phyloP scores from a whole-genome alignment of 495 filamentous ascomycete genomes.

The Monascus purpureus region DNA sequence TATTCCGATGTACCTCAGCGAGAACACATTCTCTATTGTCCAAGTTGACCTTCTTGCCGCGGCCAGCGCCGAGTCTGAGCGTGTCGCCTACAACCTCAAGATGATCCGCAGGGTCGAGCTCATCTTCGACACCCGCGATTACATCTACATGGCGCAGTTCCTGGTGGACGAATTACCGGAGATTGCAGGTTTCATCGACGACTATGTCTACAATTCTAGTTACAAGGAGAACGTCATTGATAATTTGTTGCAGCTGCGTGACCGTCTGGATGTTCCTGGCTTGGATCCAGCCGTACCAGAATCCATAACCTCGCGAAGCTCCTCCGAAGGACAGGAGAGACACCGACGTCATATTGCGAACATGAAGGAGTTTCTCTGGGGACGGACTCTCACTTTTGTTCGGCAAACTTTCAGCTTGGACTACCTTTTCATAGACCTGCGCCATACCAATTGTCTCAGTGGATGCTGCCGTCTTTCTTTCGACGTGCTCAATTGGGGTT shows the following conservation, averaged over 20 bases:
- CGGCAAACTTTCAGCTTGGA: conserved; percentile 4
- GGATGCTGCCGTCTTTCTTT: conserved; percentile 5
- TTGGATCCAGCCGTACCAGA: background rate
- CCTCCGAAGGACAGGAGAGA: background rate
- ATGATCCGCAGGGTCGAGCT: conserved; percentile 4
- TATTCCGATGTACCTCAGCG: conserved; percentile 7
- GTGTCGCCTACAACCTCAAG: conserved; percentile 1
- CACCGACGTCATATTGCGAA: conserved; percentile 3
- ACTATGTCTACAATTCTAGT: background rate
- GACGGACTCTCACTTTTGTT: conserved; percentile 6
- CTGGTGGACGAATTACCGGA: background rate
- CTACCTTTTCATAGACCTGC: conserved; percentile 1
- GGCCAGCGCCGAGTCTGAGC: background rate
- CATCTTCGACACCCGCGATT: conserved; percentile 5
- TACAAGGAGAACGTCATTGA: background rate
- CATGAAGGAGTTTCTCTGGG: conserved; percentile 5
- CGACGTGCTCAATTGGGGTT: conserved; percentile 5
- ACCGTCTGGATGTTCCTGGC: background rate
- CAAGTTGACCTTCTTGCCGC: conserved; percentile 2
- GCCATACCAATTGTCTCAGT: conserved; percentile 1
- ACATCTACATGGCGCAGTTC: conserved; percentile 1
- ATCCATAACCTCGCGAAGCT: background rate
- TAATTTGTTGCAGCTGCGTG: background rate
- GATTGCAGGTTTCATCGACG: background rate
- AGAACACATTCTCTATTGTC: conserved; percentile 6